These are phyloP conservation scores for Eutypella sp. DNA, from an alignment of 2,329 filamentous ascomycete species.

Conservation along the genomic window DNA sequence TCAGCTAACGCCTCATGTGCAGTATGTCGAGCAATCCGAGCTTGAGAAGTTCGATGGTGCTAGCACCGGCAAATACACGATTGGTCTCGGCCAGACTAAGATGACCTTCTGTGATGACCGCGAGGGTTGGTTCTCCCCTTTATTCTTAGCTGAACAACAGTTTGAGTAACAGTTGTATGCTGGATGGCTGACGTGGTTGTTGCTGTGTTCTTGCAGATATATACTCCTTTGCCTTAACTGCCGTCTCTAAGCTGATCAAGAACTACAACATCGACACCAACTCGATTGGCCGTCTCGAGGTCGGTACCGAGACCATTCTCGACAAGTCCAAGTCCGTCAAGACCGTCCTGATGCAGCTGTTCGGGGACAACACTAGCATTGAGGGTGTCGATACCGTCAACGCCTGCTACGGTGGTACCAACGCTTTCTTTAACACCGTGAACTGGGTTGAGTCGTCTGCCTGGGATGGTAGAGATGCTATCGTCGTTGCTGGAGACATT, in stretches of 20 bases:
- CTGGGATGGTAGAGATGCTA: conserved; percentile 79
- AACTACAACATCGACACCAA: conserved; percentile 80
- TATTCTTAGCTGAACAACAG: no score
- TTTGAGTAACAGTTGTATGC: background rate
- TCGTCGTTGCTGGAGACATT: conserved; percentile 78
- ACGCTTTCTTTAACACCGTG: conserved; percentile 75
- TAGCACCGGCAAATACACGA: conserved; percentile 79
- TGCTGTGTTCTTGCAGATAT: conserved; percentile 54
- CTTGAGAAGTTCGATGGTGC: conserved; percentile 86
- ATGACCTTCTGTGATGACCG: conserved; percentile 91
- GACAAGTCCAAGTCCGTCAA: conserved; percentile 93
- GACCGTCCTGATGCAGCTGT: conserved; percentile 82
- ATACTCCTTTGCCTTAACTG: conserved; percentile 80
- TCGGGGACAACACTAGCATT: conserved; percentile 76
- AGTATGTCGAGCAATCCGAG: conserved; percentile 82
- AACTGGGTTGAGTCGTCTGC: conserved; percentile 85
- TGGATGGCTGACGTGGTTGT: conserved; percentile 13
- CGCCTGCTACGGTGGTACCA: conserved; percentile 83
- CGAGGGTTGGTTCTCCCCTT: conserved; percentile 58
- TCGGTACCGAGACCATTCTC: conserved; percentile 79
- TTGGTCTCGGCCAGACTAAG: conserved; percentile 84
- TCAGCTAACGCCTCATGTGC: conserved; percentile 16
- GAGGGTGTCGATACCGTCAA: conserved; percentile 82
- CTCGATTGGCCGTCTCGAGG: conserved; percentile 74
- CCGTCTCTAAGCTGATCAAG: conserved; percentile 68